Conservation (phyloP, 2,329 filamentous ascomycete species). For the Pseudopyricularia javanii region DNA sequence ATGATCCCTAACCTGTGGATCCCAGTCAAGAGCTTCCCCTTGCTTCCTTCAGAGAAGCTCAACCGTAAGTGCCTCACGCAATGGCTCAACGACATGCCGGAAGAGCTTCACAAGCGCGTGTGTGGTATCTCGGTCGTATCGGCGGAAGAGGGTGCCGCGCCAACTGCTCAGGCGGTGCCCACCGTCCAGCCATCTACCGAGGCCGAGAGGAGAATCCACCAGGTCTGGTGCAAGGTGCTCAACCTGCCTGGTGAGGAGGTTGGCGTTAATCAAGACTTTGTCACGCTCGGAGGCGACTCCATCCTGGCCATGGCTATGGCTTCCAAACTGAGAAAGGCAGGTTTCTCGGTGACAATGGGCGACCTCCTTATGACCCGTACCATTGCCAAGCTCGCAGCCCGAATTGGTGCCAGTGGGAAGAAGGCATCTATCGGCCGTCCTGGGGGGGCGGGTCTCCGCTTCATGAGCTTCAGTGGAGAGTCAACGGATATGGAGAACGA, state of each 20-base stretch:
- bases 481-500: background rate
- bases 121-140: background rate
- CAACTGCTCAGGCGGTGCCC: background rate
- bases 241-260: conserved; percentile 5
- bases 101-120: conserved; percentile 4
- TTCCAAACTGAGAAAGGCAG: background rate
- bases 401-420: background rate
- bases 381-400: background rate
- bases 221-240: conserved; percentile 7
- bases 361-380: background rate
- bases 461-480: background rate
- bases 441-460: no score
- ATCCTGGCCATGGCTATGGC: conserved; percentile 31
- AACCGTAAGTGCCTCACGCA: conserved; percentile 12
- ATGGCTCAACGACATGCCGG: conserved; percentile 5
- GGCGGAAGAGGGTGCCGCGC: background rate
- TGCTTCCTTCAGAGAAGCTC: conserved; percentile 13
- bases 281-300: conserved; percentile 23
- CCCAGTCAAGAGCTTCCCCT: conserved; percentile 10
- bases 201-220: conserved; percentile 3
- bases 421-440: no score
- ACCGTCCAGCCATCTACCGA: background rate
- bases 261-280: conserved; percentile 17
- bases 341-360: background rate
- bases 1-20: conserved; percentile 15